Conservation (phyloP, 768 basidiomycete species). For the Boletus reticulatus region DNA sequence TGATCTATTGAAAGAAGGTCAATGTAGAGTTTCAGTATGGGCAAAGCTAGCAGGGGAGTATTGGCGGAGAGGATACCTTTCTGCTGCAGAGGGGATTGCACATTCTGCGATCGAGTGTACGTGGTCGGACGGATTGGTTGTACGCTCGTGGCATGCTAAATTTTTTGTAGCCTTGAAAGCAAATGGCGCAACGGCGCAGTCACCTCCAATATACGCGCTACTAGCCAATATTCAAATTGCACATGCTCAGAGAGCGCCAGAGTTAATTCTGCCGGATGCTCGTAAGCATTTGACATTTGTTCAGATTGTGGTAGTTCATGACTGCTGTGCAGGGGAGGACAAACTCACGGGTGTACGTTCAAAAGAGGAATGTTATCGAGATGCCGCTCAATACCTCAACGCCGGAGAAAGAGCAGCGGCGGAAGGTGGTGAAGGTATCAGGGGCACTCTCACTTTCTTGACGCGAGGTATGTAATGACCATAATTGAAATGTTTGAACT, state of each 20-base stretch:
- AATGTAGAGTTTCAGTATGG: conserved; percentile 75
- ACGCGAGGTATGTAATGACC: conserved; percentile 55
- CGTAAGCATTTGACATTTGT: conserved; percentile 44
- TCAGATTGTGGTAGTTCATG: not conserved
- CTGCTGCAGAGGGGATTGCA: conserved; percentile 76
- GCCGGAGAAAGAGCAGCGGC: conserved; percentile 49
- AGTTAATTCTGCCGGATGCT: conserved; percentile 66
- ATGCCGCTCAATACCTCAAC: conserved; percentile 70
- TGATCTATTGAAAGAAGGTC: conserved; percentile 68
- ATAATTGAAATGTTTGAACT: not conserved
- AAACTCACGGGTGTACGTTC: conserved; percentile 54
- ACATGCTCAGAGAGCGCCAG: conserved; percentile 80
- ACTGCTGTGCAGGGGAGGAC: conserved; percentile 54
- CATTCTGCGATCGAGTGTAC: conserved; percentile 63
- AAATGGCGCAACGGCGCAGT: conserved; percentile 46
- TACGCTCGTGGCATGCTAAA: not conserved
- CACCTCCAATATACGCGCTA: conserved; percentile 76
- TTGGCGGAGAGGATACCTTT: conserved; percentile 73
- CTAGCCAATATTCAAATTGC: conserved; percentile 85
- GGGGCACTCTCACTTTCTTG: conserved; percentile 57
- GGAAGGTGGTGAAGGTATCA: conserved; percentile 59
- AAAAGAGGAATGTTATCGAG: conserved; percentile 66
- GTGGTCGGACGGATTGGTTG: conserved; percentile 22
- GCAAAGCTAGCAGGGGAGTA: conserved; percentile 85
- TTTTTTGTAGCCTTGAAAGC: conserved; percentile 46